Percentiles rank a stretch among this genome's conserved stretches.
These are phyloP conservation scores for Dissophora globulifera DNA, from an alignment of 192 early-diverging fungal species.

Conservation along the genomic window DNA sequence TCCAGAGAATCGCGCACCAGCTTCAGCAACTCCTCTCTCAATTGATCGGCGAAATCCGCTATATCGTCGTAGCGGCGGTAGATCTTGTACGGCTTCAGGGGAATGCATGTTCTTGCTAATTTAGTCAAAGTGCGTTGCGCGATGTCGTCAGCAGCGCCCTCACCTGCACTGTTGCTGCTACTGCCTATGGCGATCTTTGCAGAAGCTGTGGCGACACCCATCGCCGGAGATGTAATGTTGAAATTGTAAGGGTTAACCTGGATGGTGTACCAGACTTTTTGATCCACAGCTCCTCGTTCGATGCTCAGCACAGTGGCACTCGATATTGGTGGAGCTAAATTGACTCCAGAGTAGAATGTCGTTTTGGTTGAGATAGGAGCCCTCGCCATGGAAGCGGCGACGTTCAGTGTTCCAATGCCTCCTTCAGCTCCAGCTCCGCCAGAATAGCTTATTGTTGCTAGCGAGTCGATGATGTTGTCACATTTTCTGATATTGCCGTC, in stretches of 20 bases:
- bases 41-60: constrained; percentile 48
- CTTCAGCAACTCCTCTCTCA: constrained; percentile 39
- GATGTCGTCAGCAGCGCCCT: neutral
- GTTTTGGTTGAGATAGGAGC: constrained; percentile 22
- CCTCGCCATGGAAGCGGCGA: neutral
- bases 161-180: neutral
- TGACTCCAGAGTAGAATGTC: constrained; percentile 46
- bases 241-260: constrained; percentile 34
- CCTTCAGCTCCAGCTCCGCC: neutral
- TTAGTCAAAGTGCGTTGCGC: too few species aligned
- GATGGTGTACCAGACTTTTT: constrained; percentile 48
- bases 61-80: constrained; percentile 48
- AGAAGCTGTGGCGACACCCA: neutral
- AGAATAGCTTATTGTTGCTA: neutral
- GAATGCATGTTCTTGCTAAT: constrained; percentile 10
- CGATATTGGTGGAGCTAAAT: constrained; percentile 37
- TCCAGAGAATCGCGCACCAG: too few species aligned
- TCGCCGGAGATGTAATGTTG: neutral
- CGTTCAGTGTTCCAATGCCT: neutral
- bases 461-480: neutral
- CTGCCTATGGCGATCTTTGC: neutral
- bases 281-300: constrained; percentile 14
- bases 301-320: constrained; percentile 27
- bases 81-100: constrained; percentile 38
- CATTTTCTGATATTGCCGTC: neutral